phyloP scores from a whole-genome alignment of 2,329 filamentous ascomycete genomes.

The Xylariaceae sp. region DNA sequence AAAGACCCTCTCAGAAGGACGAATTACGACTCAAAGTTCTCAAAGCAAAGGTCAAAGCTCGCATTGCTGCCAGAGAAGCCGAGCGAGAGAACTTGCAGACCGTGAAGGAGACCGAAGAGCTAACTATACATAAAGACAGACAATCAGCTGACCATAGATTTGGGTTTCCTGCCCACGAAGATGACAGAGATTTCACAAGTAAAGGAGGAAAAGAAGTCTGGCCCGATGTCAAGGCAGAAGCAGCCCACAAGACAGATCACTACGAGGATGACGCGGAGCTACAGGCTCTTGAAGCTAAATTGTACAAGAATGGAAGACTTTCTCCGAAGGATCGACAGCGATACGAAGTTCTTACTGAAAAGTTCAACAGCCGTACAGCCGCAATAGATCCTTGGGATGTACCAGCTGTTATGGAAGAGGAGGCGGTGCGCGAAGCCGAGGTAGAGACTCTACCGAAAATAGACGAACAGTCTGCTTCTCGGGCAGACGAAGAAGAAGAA shows the following conservation, averaged over 20 bases:
- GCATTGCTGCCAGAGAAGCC: neutral
- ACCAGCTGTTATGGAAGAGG: constrained; percentile 13
- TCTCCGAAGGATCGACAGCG: constrained; percentile 9
- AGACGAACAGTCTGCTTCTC: neutral
- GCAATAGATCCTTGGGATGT: constrained; percentile 7
- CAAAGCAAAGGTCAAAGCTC: constrained; percentile 14
- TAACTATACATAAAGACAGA: constrained; percentile 22
- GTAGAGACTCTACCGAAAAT: constrained; percentile 18
- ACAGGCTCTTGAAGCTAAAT: constrained; percentile 3
- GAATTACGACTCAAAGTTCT: constrained; percentile 13
- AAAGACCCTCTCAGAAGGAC: constrained; percentile 8
- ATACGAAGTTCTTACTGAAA: constrained; percentile 13
- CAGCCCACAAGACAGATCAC: constrained; percentile 32
- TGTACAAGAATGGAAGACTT: constrained; percentile 9
- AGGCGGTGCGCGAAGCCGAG: constrained; percentile 10
- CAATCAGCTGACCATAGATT: constrained; percentile 24
- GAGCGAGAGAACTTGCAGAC: constrained; percentile 5
- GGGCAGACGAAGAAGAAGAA: constrained; percentile 37
- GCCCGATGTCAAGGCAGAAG: neutral
- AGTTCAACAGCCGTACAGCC: constrained; percentile 10
- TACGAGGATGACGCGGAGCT: constrained; percentile 7
- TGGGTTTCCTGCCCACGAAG: constrained; percentile 26
- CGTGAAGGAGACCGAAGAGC: constrained; percentile 11
- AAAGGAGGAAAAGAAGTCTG: neutral
- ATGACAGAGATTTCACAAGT: neutral